Base-by-base conservation (phyloP, 768 basidiomycete species). In the Suillus subalutaceus region DNA sequence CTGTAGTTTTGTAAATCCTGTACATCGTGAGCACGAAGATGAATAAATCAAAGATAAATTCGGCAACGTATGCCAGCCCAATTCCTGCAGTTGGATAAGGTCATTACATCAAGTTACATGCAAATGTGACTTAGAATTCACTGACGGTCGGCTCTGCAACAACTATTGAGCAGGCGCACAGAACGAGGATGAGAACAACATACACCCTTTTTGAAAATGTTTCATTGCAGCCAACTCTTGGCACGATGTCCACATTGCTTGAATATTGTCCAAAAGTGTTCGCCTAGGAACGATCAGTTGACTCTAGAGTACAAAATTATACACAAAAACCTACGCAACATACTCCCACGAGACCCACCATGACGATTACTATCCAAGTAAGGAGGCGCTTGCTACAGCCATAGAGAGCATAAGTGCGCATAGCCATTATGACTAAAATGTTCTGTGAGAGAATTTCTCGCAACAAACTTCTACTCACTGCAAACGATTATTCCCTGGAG, bases 391-490 rank as follows among this genome's bases (percentile, higher is more conserved):
- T 67, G 23, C 80, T 81, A 43, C 81, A 72, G 13, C 77, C 74
- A 64, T 85, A 87, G 16, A 88, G 72, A 6, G 87, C 86, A 65
- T 81, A 83, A 61, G 83, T 83, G 48, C 86, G 82, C 50, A 84
- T 72, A 15, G 80, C 79, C 37, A 86, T 76, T 38, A 83, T 79
- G 65, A 78, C 83, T 85, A 8, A 10, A 35, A 64, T 63, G 1
- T 18, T 32, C 6, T 43, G 46, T 16, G 10, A n/a, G 9, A 26
- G 12, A 55, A 30, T 62, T 56, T 62, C 62, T 15, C 1, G 20
- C 2, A 16, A 10, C 16, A 60, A 57, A 44, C 6, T 18, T 20
- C 26, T 26, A 73, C 85, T 65, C 65, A 86, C 86, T 63, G 68
- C 80, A 78, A 16, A 87, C 81, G 1, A 83, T 67, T 9, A 84